Conservation (phyloP, 1,284 basidiomycete species). For the Ganoderma multipileum region DNA sequence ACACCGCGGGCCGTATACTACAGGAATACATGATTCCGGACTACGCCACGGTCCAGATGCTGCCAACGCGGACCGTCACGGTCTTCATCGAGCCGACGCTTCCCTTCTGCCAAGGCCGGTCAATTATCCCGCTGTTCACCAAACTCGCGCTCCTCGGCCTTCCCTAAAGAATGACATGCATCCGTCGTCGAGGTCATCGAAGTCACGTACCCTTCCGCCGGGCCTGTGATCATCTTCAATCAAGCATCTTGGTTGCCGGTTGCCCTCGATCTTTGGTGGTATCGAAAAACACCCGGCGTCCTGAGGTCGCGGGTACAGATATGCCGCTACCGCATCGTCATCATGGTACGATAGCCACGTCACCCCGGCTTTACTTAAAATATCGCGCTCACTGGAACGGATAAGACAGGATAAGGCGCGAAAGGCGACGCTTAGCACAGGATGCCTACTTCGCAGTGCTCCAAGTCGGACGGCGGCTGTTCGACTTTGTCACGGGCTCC, state of each 20-base stretch:
- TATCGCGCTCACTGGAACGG: neutral
- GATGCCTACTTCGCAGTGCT: neutral
- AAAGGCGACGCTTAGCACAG: neutral
- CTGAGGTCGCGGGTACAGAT: neutral
- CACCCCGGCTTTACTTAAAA: neutral
- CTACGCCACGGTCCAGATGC: neutral
- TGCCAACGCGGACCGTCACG: conserved; percentile 8
- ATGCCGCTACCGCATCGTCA: neutral
- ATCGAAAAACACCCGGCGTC: neutral
- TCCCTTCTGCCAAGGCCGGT: conserved; percentile 25
- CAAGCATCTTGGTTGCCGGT: neutral
- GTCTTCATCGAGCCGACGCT: conserved; percentile 7
- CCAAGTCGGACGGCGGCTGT: neutral
- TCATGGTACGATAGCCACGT: neutral
- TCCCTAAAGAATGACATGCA: neutral
- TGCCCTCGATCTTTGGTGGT: neutral
- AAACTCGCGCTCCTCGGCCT: neutral
- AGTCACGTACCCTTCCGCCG: neutral
- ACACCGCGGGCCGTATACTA: neutral
- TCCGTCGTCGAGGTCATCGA: neutral
- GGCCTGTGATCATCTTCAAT: neutral
- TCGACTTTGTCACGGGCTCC: neutral
- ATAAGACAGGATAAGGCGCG: neutral
- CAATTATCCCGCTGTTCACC: conserved; percentile 3
- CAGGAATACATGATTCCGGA: neutral